Evolutionary conservation across 345 rosid genomes (phyloP), one percentile per base, ranked within the genome.

Genomic region (Physaria fendleri): DNA sequence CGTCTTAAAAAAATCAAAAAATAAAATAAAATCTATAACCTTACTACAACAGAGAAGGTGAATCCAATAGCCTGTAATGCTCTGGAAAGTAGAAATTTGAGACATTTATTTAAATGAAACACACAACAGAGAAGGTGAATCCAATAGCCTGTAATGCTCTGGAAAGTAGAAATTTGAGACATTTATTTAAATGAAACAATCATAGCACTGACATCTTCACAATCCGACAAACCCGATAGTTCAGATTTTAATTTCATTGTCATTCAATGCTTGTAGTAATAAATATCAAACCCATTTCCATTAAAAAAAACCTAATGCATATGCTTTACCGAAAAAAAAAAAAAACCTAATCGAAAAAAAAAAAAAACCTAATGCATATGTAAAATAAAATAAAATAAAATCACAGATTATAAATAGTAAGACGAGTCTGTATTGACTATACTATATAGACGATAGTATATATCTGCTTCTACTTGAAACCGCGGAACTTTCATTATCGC

Each of bases 161-260:
- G 66, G 46, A 68, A 68, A 52, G 62, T 42, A 60, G 25, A 59
- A 50, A 13, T 34, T 59, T 43, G 33, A 51, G 32, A 37, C 35
- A 23, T 60, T 60, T 34, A 60, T 52, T 52, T 52, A 27, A 59
- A 52, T 68, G 48, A 16, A 42, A 43, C 56, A 52, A 60, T 68
- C 62, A 68, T 68, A 14, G 6, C 73, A 43, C 73, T 68, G 66
- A 34, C 66, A 68, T 68, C 41, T 60, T 68, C 43, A 37, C 62
- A 60, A 60, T 44, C 49, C 56, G 55, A 68, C 62, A 60, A 60
- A 60, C 43, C 41, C 55, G 48, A 51, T 52, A 43, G 51, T 42
- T 59, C 40, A 34, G 33, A 17, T 24, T 37, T 52, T 60, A 27
- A 40, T 51, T 59, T 34, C 47, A 17, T 59, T 50, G 18, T 27